Conservation (phyloP, 305 asterid genomes). For the Rubia tinctorum region DNA sequence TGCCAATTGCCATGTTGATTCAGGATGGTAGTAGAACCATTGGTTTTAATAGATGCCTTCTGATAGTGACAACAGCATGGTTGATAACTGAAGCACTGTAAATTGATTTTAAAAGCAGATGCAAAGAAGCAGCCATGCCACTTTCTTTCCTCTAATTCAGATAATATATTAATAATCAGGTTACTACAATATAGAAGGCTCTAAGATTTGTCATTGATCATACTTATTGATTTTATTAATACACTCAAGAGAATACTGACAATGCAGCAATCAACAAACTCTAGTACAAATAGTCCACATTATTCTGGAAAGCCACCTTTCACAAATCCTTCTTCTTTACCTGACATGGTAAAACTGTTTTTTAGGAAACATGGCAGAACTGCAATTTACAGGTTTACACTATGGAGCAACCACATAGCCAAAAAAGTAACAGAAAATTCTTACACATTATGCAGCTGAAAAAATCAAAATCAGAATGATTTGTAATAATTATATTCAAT, state of each 20-base stretch:
- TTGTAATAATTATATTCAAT: not conserved
- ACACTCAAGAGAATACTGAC: not conserved
- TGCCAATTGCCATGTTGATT: not conserved
- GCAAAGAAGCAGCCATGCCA: not conserved
- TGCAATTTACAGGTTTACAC: not conserved
- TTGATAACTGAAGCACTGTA: slow-evolving; percentile 1
- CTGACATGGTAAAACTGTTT: not conserved
- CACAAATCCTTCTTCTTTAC: not conserved
- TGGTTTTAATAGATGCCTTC: not conserved
- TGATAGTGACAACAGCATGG: not conserved
- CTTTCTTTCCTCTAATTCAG: not conserved
- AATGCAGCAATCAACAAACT: not conserved
- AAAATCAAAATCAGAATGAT: not conserved
- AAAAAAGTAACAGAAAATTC: not conserved
- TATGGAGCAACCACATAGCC: not conserved
- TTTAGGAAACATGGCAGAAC: too few species aligned
- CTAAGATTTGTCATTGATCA: not conserved
- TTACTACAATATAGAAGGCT: not conserved
- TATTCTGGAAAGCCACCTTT: not conserved
- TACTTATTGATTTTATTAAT: not conserved
- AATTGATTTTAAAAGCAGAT: not conserved
- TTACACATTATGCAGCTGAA: not conserved
- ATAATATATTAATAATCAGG: not conserved
- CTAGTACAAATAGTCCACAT: not conserved
- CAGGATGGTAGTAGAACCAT: not conserved